Conservation (phyloP, 352 stramenopile genomes). For the Pythium chondricola region DNA sequence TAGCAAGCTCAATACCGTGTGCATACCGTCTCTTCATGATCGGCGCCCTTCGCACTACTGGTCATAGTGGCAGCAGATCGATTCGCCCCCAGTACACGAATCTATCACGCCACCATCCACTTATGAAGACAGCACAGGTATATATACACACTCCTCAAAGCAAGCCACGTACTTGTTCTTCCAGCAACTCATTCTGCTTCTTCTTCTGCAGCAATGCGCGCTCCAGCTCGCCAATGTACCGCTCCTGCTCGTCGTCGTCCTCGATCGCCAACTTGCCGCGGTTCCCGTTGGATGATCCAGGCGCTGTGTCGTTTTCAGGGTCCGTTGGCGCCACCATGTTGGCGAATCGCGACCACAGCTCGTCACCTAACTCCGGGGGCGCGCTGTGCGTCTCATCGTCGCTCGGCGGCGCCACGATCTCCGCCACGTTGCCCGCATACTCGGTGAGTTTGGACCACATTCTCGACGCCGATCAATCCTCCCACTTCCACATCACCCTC, state of each 20-base stretch:
- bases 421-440: slow-evolving; percentile 45
- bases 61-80: not conserved
- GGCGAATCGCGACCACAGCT: slow-evolving; percentile 14
- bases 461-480: too few species aligned
- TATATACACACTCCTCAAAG: not conserved
- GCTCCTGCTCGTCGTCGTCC: slow-evolving; percentile 58
- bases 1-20: not conserved
- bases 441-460: slow-evolving; percentile 73
- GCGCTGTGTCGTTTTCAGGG: not conserved
- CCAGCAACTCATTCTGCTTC: slow-evolving; percentile 59
- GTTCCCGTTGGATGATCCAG: not conserved
- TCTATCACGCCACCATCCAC: slow-evolving; percentile 1
- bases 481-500: too few species aligned
- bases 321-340: slow-evolving; percentile 10
- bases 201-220: slow-evolving; percentile 66
- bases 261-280: not conserved
- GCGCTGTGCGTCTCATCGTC: slow-evolving; percentile 18
- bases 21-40: slow-evolving; percentile 10
- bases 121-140: not conserved
- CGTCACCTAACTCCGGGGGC: slow-evolving; percentile 10
- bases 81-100: slow-evolving; percentile 21
- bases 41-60: not conserved
- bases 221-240: slow-evolving; percentile 76
- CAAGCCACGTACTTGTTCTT: slow-evolving; percentile 33
- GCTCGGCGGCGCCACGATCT: slow-evolving; percentile 54